A percentile compares a stretch with the other conserved stretches of the same genome.
Conservation (phyloP, 371 early-diverging fungal species). For the Mortierella sp. region DNA sequence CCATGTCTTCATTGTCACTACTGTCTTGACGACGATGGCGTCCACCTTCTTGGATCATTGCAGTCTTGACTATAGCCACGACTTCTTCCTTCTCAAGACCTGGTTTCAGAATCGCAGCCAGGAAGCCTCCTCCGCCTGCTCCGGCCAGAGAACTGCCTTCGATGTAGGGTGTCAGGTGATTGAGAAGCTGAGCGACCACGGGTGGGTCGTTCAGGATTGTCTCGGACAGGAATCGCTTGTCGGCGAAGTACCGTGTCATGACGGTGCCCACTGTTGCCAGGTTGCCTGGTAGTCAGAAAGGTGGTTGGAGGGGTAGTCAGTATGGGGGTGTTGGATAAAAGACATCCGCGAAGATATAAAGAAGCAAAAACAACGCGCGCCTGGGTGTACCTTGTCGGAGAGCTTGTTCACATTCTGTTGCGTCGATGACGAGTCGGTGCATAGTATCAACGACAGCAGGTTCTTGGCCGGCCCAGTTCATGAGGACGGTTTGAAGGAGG, state of each 20-base stretch:
- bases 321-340: not conserved
- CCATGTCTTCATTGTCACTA: too few relatives aligned
- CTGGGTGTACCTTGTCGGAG: conserved; percentile 38
- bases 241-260: conserved; percentile 37
- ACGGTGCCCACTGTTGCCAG: conserved; percentile 23
- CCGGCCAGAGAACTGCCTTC: conserved; percentile 46
- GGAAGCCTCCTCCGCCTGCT: conserved; percentile 53
- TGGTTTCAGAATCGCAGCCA: conserved; percentile 27
- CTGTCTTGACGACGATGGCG: not conserved
- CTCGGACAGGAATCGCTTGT: conserved; percentile 34
- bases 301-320: not conserved
- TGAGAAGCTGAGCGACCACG: conserved; percentile 11
- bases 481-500: conserved; percentile 43
- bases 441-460: conserved; percentile 43
- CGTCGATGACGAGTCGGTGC: conserved; percentile 36
- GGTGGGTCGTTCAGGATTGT: conserved; percentile 46
- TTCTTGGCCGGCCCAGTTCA: conserved; percentile 46
- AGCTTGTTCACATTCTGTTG: conserved; percentile 20
- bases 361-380: not conserved
- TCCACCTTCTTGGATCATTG: conserved; percentile 11
- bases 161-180: conserved; percentile 21
- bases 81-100: conserved; percentile 15
- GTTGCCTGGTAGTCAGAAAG: conserved; percentile 5
- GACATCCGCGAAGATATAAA: not conserved
- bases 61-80: conserved; percentile 1